phyloP scores from a whole-genome alignment of 441 rosid genomes.

The Capsella rubella region DNA sequence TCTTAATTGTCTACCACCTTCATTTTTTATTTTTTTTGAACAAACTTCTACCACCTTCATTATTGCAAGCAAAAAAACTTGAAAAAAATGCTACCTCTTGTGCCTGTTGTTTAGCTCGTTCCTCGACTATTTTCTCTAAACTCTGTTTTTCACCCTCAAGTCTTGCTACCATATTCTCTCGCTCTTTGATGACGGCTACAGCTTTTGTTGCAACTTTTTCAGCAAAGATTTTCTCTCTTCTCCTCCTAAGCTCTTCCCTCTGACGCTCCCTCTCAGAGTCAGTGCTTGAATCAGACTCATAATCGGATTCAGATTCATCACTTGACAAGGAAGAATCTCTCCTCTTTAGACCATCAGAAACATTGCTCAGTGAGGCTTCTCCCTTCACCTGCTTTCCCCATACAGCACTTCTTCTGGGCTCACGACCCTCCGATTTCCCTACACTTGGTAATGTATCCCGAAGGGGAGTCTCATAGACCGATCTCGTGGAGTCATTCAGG shows the following conservation, averaged over 20 bases:
- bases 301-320: conserved; percentile 64
- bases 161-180: conserved; percentile 88
- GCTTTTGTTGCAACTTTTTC: conserved; percentile 87
- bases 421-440: conserved; percentile 50
- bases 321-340: conserved; percentile 53
- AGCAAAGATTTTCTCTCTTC: conserved; percentile 76
- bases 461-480: conserved; percentile 42
- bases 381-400: conserved; percentile 51
- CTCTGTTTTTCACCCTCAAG: conserved; percentile 96
- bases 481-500: conserved; percentile 43
- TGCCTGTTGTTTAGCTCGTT: conserved; percentile 91
- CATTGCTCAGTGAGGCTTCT: conserved; percentile 48
- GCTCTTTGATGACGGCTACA: conserved; percentile 75
- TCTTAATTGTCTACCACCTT: conserved; percentile 3
- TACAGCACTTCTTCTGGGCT: conserved; percentile 42
- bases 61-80: background rate
- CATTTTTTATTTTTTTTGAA: no score
- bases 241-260: conserved; percentile 76
- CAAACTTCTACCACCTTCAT: background rate
- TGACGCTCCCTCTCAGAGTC: conserved; percentile 85
- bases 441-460: conserved; percentile 39
- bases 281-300: conserved; percentile 74
- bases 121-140: conserved; percentile 95
- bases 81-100: conserved; percentile 69
- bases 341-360: conserved; percentile 54